Conservation (phyloP, 495 filamentous ascomycete genomes). For the Chaetomidium leptoderma region DNA sequence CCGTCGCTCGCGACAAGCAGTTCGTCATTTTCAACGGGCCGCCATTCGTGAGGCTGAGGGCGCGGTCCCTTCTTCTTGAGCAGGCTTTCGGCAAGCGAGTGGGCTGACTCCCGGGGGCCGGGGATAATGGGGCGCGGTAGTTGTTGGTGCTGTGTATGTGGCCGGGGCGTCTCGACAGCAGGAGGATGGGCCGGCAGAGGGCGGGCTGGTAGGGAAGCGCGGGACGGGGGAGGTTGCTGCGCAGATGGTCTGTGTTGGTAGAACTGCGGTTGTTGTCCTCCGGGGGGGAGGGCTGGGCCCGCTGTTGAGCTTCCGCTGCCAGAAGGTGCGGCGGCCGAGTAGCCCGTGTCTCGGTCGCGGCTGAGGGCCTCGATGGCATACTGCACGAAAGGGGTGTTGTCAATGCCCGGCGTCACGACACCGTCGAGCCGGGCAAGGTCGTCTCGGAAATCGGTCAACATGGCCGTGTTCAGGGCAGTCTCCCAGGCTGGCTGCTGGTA, state of each 20-base stretch:
- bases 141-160: neutral
- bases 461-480: conserved; percentile 28
- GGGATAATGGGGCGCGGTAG: conserved; percentile 10
- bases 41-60: conserved; percentile 32
- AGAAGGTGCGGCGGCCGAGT: conserved; percentile 29
- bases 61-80: conserved; percentile 23
- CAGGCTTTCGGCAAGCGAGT: conserved; percentile 30
- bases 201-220: neutral
- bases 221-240: neutral
- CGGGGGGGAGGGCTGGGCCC: conserved; percentile 3
- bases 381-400: conserved; percentile 46
- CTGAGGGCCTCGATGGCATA: conserved; percentile 48
- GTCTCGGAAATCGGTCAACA: conserved; percentile 39
- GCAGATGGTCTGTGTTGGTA: conserved; percentile 6
- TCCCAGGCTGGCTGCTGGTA: conserved; percentile 29
- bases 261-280: conserved; percentile 3
- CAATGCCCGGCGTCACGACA: conserved; percentile 46
- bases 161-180: neutral
- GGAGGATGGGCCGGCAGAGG: conserved; percentile 1
- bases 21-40: conserved; percentile 20
- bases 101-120: conserved; percentile 25
- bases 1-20: conserved; percentile 17
- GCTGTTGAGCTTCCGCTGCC: conserved; percentile 24
- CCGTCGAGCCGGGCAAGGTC: conserved; percentile 42
- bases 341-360: conserved; percentile 30